Conservation (phyloP, 2,329 filamentous ascomycete genomes). For the Chaetothyriales sp. region DNA sequence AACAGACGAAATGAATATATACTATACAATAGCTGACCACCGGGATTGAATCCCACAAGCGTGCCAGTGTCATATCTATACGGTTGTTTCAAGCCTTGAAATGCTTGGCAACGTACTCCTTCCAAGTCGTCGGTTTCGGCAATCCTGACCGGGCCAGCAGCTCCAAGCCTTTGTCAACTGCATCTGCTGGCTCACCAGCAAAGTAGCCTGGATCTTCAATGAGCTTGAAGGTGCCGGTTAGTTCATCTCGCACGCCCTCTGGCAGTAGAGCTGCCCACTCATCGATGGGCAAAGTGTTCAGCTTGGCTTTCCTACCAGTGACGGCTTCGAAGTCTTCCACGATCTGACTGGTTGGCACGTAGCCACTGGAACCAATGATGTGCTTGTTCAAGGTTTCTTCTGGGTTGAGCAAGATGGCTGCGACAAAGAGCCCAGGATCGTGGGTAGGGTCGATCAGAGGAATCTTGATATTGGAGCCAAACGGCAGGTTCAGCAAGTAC, state of each 20-base stretch:
- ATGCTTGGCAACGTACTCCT: background rate
- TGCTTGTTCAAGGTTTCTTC: background rate
- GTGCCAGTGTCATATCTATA: too few relatives aligned
- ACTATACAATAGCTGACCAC: too few relatives aligned
- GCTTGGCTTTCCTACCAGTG: background rate
- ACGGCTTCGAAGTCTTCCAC: background rate
- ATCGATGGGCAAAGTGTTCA: background rate
- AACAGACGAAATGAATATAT: too few relatives aligned
- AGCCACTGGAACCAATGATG: background rate
- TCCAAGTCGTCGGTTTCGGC: background rate
- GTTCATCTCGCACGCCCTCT: background rate
- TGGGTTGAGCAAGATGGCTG: background rate
- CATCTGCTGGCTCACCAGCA: background rate
- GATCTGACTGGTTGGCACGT: background rate
- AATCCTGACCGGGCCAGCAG: background rate
- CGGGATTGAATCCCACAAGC: too few relatives aligned
- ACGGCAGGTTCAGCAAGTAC: background rate
- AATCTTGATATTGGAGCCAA: background rate
- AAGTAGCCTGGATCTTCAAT: background rate
- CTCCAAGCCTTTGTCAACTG: background rate
- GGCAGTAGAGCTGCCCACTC: background rate
- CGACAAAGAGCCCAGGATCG: background rate
- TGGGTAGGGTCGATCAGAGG: background rate
- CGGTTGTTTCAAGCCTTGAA: background rate
- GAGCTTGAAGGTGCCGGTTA: background rate